phyloP scores from a whole-genome alignment of 2,329 filamentous ascomycete species.

The Aspergillus tamarii region DNA sequence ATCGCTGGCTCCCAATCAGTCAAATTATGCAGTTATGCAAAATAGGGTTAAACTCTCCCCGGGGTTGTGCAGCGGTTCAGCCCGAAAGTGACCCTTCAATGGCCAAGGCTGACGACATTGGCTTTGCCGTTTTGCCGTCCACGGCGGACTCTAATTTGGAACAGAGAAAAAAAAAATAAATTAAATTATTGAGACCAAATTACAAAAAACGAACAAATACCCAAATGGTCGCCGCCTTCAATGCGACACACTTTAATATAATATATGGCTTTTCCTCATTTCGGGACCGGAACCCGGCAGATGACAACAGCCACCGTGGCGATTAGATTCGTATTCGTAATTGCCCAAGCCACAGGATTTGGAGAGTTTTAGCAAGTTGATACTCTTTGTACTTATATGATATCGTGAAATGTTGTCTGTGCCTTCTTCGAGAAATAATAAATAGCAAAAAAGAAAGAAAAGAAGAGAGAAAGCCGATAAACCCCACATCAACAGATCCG shows the following conservation, averaged over 20 bases:
- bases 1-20: neutral
- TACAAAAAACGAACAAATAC: neutral
- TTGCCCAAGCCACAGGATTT: conserved; percentile 5
- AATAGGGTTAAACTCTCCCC: conserved; percentile 21
- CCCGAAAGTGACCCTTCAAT: conserved; percentile 21
- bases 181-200: neutral
- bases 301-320: conserved; percentile 18
- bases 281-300: conserved; percentile 9
- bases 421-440: neutral
- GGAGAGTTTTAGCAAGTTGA: neutral
- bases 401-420: neutral
- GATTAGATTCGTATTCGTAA: conserved; percentile 12
- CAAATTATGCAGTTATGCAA: conserved; percentile 7
- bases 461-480: neutral
- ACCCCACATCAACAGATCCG: neutral
- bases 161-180: neutral
- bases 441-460: neutral
- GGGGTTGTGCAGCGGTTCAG: conserved; percentile 22
- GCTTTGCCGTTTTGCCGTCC: conserved; percentile 13
- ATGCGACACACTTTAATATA: neutral
- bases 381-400: neutral
- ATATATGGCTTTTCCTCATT: neutral
- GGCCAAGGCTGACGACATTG: conserved; percentile 20
- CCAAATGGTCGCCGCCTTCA: neutral
- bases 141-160: conserved; percentile 9